These are phyloP conservation scores for Fraxinus sp. DNA, from an alignment of 305 asterid genomes.

Conservation along the genomic window DNA sequence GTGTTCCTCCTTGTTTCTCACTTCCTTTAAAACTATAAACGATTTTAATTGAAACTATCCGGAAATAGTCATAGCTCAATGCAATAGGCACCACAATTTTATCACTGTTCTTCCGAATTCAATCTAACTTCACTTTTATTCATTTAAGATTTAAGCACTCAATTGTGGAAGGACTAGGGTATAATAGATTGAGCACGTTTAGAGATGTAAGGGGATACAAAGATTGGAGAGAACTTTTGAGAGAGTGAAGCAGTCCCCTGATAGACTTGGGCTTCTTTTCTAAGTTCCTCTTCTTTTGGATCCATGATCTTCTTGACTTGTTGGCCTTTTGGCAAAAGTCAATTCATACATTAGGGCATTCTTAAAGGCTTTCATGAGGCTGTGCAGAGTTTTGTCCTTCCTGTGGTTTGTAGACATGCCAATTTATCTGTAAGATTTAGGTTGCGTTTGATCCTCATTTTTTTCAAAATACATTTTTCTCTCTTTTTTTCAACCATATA, in stretches of 20 bases:
- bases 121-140: not conserved
- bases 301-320: not conserved
- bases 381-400: not conserved
- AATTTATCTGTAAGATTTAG: not conserved
- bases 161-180: not conserved
- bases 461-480: not conserved
- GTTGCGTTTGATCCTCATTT: not conserved
- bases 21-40: not conserved
- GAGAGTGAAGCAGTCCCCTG: not conserved
- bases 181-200: not conserved
- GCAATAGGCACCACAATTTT: not conserved
- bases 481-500: not conserved
- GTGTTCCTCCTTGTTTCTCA: not conserved
- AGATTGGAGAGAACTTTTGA: not conserved
- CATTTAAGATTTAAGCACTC: not conserved
- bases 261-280: not conserved
- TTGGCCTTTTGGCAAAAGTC: not conserved
- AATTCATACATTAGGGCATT: not conserved
- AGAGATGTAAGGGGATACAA: not conserved
- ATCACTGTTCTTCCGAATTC: not conserved
- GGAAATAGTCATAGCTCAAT: not conserved
- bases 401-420: constrained; percentile 13
- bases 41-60: not conserved
- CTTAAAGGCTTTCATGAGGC: not conserved
- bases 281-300: not conserved